Evolutionary conservation across 2,329 filamentous ascomycete species (phyloP), one percentile per base, ranked within the genome.

Genomic region (Xylaria sp.): DNA sequence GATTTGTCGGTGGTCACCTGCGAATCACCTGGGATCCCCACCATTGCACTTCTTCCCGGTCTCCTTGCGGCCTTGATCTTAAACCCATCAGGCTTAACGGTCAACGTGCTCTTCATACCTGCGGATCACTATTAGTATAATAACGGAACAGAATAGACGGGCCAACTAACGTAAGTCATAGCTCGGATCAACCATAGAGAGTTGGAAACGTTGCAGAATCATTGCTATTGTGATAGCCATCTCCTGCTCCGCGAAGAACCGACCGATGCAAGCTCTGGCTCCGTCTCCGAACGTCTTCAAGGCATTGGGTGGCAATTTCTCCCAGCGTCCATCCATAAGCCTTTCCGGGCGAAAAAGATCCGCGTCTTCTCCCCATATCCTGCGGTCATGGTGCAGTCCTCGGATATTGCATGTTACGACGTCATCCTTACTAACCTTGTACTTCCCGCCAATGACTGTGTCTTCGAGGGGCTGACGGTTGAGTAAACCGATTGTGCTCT

Each of bases 161-260:
- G n/a, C 32, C 36, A 7, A 64, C 67, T 50, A 43, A 67, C 64
- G 79, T 66, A 91, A 77, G 34, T 83, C 76, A 70, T 91, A 92
- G 69, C 80, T 82, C 0, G 90, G 86, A 69, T 93, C 86, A 41
- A 86, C 85, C 65, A 89, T 79, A 56, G 83, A 81, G 66, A 93
- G 87, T 70, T 92, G 86, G 79, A 93, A 93, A 73, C 89, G 91
- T 73, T 93, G 91, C 62, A 93, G 80, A 15, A 93, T 76, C 74
- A 91, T 84, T 0, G 88, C 87, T 13, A 72, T 73, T 30, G 76
- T 75, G 9, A 87, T 76, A 3, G 86, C 69, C 7, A 81, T 80
- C 69, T 87, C 85, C 72, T 87, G 85, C 82, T 83, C 85, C 0
- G 85, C 85, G 63, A 87, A 87, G 0, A 83, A 79, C 1, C 85